phyloP scores from a whole-genome alignment of 768 basidiomycete species.

The Leccinum subgranulosum region DNA sequence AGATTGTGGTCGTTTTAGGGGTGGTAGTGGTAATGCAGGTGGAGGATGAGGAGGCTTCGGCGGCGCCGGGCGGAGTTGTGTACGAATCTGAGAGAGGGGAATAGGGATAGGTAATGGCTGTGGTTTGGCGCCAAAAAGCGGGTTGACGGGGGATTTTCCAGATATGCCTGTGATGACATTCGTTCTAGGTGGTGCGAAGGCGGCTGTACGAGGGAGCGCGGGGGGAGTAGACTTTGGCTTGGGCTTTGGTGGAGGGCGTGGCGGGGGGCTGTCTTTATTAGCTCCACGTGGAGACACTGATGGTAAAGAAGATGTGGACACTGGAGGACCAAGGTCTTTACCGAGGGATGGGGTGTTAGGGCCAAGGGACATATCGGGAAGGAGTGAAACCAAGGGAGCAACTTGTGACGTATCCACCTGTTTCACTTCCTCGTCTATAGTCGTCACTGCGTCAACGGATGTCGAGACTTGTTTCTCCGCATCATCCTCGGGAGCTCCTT shows the following conservation, averaged over 20 bases:
- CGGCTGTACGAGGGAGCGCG: background rate
- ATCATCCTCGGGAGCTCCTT: background rate
- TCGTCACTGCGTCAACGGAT: background rate
- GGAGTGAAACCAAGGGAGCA: conserved; percentile 4
- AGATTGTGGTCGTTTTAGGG: conserved; percentile 16
- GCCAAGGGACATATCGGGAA: conserved; percentile 12
- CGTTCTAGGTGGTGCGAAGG: conserved; percentile 16
- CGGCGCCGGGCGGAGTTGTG: conserved; percentile 29
- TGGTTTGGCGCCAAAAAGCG: conserved; percentile 23
- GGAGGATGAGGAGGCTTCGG: conserved; percentile 19
- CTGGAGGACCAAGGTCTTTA: conserved; percentile 10
- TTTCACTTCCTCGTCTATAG: background rate
- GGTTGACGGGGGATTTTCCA: conserved; percentile 22
- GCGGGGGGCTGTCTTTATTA: conserved; percentile 18
- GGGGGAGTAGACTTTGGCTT: conserved; percentile 18
- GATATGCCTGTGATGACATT: conserved; percentile 21
- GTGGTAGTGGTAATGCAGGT: conserved; percentile 22
- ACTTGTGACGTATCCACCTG: background rate
- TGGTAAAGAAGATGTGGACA: background rate
- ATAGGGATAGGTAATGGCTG: conserved; percentile 28
- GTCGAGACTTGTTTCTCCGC: background rate
- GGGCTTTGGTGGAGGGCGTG: conserved; percentile 23
- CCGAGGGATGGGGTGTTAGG: conserved; percentile 10
- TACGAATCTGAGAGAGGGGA: conserved; percentile 25
- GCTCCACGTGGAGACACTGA: conserved; percentile 2